These are phyloP conservation scores for Suillus lakei DNA, from an alignment of 768 basidiomycete genomes.

Conservation along the genomic window DNA sequence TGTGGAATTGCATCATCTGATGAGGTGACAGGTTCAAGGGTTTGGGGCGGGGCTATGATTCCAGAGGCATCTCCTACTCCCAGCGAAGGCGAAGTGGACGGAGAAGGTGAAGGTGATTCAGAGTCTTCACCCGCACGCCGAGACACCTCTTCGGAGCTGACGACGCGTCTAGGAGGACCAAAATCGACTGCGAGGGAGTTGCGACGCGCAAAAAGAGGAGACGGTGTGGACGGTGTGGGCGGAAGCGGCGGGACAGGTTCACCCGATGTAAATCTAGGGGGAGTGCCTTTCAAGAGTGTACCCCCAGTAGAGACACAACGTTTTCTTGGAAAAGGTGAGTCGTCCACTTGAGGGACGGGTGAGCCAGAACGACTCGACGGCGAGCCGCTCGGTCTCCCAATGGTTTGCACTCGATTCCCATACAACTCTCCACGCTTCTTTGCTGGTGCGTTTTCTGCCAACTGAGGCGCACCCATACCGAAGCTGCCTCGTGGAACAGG, in stretches of 20 bases:
- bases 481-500: constrained; percentile 80
- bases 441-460: constrained; percentile 47
- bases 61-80: neutral
- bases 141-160: constrained; percentile 20
- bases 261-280: constrained; percentile 17
- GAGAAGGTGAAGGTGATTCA: constrained; percentile 13
- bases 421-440: constrained; percentile 70
- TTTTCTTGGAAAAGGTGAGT: constrained; percentile 28
- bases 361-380: constrained; percentile 25
- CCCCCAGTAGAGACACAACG: constrained; percentile 34
- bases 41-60: neutral
- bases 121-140: neutral
- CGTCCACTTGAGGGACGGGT: constrained; percentile 18
- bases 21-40: neutral
- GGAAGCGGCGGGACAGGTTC: constrained; percentile 33
- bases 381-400: constrained; percentile 27
- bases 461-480: constrained; percentile 67
- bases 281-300: constrained; percentile 18
- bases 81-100: constrained; percentile 3
- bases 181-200: constrained; percentile 35
- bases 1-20: neutral
- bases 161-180: constrained; percentile 24
- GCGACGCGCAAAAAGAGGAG: constrained; percentile 19
- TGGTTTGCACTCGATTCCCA: constrained; percentile 65
- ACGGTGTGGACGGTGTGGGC: constrained; percentile 7